phyloP scores from a whole-genome alignment of 257 asterid genomes.

The Solanum habrochaites region DNA sequence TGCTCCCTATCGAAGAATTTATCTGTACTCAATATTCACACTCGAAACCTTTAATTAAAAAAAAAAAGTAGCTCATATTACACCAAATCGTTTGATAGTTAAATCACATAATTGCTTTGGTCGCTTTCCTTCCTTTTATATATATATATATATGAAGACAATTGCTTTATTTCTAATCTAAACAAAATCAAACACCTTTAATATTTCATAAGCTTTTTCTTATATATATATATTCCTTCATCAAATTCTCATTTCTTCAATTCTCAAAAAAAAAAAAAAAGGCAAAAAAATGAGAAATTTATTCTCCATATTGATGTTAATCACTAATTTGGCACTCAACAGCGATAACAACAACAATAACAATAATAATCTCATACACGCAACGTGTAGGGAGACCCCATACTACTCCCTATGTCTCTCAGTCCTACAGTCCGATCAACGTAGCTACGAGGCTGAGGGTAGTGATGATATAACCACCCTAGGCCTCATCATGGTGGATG shows the following conservation, averaged over 20 bases:
- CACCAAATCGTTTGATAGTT: too few species aligned
- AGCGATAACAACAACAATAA: not conserved
- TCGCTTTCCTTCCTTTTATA: not conserved
- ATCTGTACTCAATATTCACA: accelerated
- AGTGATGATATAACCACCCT: constrained; percentile 20
- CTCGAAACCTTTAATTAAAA: too few species aligned
- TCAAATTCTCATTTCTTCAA: not conserved
- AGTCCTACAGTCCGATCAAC: constrained; percentile 17
- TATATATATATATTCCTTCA: not conserved
- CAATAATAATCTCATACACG: not conserved
- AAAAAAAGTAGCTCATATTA: too few species aligned
- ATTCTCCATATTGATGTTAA: not conserved
- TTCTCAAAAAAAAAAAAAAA: not conserved
- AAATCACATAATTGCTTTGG: not conserved
- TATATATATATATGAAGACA: not conserved
- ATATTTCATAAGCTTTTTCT: not conserved
- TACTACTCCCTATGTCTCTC: constrained; percentile 32
- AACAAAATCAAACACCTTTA: not conserved
- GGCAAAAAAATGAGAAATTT: not conserved
- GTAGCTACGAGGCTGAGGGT: constrained; percentile 8
- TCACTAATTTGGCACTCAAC: not conserved
- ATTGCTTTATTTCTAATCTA: not conserved
- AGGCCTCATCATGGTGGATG: constrained; percentile 35
- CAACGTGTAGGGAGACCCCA: constrained; percentile 25
- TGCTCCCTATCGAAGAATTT: too few species aligned